Percentiles rank a stretch among this genome's conserved stretches.
Evolutionary conservation across 805 yeast genomes (phyloP).

Genomic region (Millerago galiae): DNA sequence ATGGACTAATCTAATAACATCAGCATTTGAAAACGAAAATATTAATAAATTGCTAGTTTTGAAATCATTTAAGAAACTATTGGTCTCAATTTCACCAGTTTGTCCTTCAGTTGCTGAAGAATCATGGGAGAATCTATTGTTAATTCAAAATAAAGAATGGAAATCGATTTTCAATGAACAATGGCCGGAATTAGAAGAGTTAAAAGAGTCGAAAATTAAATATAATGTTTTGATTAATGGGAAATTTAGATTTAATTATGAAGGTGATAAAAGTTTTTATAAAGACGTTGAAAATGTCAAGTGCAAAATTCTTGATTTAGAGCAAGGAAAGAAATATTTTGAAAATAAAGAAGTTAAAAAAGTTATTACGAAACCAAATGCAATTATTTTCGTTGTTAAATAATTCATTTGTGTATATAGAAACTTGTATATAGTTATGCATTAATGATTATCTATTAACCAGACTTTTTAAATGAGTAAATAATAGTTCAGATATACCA

Average conservation of each 20-base stretch:
- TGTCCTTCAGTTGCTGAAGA: constrained; percentile 82
- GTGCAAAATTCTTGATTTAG: constrained; percentile 25
- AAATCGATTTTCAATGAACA: constrained; percentile 44
- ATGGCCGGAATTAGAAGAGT: constrained; percentile 57
- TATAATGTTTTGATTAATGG: constrained; percentile 73
- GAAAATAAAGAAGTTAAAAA: constrained; percentile 37
- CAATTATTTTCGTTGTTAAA: constrained; percentile 19
- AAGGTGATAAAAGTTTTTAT: constrained; percentile 31
- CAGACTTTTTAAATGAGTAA: constrained; percentile 47
- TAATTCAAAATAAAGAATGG: constrained; percentile 28
- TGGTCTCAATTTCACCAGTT: constrained; percentile 70
- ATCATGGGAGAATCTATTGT: constrained; percentile 50
- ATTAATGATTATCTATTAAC: constrained; percentile 17
- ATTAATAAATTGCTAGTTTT: constrained; percentile 37
- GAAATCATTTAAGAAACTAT: constrained; percentile 44
- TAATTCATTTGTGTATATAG: neutral
- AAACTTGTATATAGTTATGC: neutral
- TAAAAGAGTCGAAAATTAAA: constrained; percentile 30
- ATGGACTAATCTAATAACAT: constrained; percentile 46
- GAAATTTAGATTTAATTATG: constrained; percentile 46
- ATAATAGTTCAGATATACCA: constrained; percentile 45
- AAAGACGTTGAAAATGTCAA: constrained; percentile 32
- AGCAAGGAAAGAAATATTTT: constrained; percentile 38
- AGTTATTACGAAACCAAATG: constrained; percentile 44
- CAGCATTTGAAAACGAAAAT: constrained; percentile 30